Evolutionary conservation across 2,329 filamentous ascomycete genomes (phyloP).

Genomic region (Diaporthe vaccinii): DNA sequence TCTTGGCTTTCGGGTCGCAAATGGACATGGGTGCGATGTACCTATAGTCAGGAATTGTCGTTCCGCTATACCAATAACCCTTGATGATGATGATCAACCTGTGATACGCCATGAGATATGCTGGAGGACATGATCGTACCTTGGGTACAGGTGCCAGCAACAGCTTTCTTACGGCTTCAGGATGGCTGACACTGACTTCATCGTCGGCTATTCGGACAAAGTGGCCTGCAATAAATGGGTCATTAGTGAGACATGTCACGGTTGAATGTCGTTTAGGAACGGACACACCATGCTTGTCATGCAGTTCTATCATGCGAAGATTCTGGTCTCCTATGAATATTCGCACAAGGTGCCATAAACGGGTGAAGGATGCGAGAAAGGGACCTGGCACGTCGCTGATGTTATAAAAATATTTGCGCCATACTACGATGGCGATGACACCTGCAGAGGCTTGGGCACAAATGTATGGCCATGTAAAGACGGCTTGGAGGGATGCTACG

Average conservation of each 20-base stretch:
- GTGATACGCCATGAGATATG: neutral
- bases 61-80: slow-evolving; percentile 23
- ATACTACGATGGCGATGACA: neutral
- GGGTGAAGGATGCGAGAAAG: slow-evolving; percentile 19
- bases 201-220: slow-evolving; percentile 23
- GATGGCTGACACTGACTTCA: slow-evolving; percentile 31
- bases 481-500: neutral
- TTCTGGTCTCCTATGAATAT: slow-evolving; percentile 6
- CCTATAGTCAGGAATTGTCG: slow-evolving; percentile 45
- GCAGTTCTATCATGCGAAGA: neutral
- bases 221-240: neutral
- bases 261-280: no score
- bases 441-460: neutral
- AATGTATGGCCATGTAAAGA: neutral
- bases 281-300: slow-evolving; percentile 5
- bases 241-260: neutral
- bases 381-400: slow-evolving; percentile 28
- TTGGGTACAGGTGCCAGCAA: slow-evolving; percentile 24
- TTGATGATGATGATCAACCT: neutral
- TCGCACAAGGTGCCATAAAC: slow-evolving; percentile 8
- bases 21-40: slow-evolving; percentile 57
- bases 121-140: neutral
- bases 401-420: neutral
- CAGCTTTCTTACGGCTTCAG: slow-evolving; percentile 14
- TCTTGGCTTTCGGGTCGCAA: slow-evolving; percentile 52